phyloP scores from a whole-genome alignment of 1,139 yeast species.

The Geotrichum cucujoidarum region DNA sequence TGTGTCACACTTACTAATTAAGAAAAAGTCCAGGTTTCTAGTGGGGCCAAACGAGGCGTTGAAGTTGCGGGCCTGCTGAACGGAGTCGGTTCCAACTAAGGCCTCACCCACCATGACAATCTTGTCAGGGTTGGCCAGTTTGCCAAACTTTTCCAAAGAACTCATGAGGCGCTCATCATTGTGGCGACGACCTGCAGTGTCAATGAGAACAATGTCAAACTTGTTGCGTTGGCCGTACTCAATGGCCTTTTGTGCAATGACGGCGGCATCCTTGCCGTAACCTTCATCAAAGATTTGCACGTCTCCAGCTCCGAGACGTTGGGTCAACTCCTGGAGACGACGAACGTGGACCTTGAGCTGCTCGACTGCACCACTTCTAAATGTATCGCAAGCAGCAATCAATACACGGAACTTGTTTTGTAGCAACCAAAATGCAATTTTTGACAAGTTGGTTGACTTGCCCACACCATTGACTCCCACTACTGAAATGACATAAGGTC shows the following conservation, averaged over 20 bases:
- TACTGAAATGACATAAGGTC: constrained; percentile 89
- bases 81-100: constrained; percentile 93
- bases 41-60: constrained; percentile 87
- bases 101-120: constrained; percentile 99
- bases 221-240: constrained; percentile 60
- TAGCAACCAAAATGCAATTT: constrained; percentile 89
- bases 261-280: constrained; percentile 94
- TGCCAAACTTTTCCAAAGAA: constrained; percentile 90
- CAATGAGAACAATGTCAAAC: constrained; percentile 86
- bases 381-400: constrained; percentile 96
- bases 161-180: constrained; percentile 95
- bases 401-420: constrained; percentile 84
- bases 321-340: constrained; percentile 62
- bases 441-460: constrained; percentile 90
- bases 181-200: constrained; percentile 97
- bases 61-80: constrained; percentile 89
- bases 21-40: constrained; percentile 80
- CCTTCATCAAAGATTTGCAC: constrained; percentile 91
- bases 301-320: constrained; percentile 47
- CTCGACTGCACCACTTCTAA: constrained; percentile 97
- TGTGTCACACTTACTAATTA: constrained; percentile 92
- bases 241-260: constrained; percentile 91
- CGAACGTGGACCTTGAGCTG: constrained; percentile 91
- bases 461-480: constrained; percentile 99
- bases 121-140: constrained; percentile 91